Evolutionary conservation across 2,329 filamentous ascomycete species (phyloP), one percentile per base, ranked within the genome.

Genomic region (Sporothrix brunneoviolacea): DNA sequence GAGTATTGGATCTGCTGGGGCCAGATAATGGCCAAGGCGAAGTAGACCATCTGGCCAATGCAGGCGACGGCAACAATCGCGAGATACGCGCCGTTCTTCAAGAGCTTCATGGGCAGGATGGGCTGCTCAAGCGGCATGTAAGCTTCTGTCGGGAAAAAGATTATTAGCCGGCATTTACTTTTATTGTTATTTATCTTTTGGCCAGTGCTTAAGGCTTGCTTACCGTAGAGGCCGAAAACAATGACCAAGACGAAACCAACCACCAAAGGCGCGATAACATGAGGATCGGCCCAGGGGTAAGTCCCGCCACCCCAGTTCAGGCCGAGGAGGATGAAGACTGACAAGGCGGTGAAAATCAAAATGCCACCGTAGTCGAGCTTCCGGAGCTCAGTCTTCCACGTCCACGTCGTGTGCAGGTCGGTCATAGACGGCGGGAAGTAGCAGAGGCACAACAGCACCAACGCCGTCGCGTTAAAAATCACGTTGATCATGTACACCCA

Each of bases 301-400:
- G 69, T 62, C 41, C 56, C 60, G 16, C 70, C 70, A 16, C 70
- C 70, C 61, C 69, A 74, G 21, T 69, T 71, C 48, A 75, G 62
- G 6, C 71, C 72, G 55, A 75, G 69, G 8, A 75, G 61, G 50
- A 75, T 67, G 0, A 74, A 60, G 5, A 68, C 68, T 2, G 73
- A 66, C 4, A 71, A 70, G 5, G 65, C 65, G 8, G 68, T 69
- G 63, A 68, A 75, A 35, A 75, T 62, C 56, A 72, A 65, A 32
- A 72, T 68, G 4, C 72, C 72, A 30, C 70, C 43, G 57, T 70
- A 55, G 56, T 74, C 67, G 15, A 68, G 50, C 39, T 41, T 61
- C n/a, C 64, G 58, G 28, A 62, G 65, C 4, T 69, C 53, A 9
- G 67, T 40, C 51, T 66, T 58, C 36, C 55, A 58, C 53, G 65